Base-by-base conservation (phyloP, 1,139 yeast genomes). In the Lodderomyces metapsilosis region DNA sequence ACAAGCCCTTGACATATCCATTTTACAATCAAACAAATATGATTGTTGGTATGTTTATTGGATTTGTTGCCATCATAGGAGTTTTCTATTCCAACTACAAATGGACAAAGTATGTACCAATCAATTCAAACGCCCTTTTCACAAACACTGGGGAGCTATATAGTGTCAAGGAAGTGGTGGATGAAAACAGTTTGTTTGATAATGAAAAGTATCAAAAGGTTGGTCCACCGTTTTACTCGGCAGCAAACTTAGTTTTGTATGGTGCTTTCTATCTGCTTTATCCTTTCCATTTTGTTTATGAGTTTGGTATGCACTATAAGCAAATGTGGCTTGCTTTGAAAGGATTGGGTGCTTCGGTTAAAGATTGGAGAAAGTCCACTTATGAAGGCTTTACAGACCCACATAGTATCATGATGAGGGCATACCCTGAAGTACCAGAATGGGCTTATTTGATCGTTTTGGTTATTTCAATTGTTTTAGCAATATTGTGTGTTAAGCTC, bases 391-490 rank as follows among this genome's bases (percentile, higher is more conserved):
- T 47, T 31, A 55, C 68, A 18, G 87, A 81, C 50, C 77, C 84
- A 1, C 83, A 80, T 48, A 68, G 77, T 36, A 65, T 68, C 41
- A 74, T 78, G 76, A 79, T 80, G 82, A 48, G 67, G 21, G 60
- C 62, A 16, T 79, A 79, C 55, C 68, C 67, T 30, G 88, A 82
- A 51, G 85, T 80, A 15, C 87, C 87, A 9, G 82, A 80, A 45
- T 75, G 77, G 76, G 78, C 79, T 71, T 82, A 74, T 50, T 49
- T 76, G 18, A 42, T 62, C 11, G 69, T 81, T 13, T 59, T 81
- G 43, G 46, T 76, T n/a, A 48, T 72, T 16, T 70, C 85, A 2
- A 53, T 80, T 5, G 71, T 66, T 2, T 61, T 79, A 41, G 83
- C 78, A 4, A 69, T 80, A 24, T 50, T 76, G 3, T 68, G 76